A percentile compares a stretch with the other conserved stretches of the same genome.
Conservation (phyloP, 169 alveolate species). For the Fabrea salina region DNA sequence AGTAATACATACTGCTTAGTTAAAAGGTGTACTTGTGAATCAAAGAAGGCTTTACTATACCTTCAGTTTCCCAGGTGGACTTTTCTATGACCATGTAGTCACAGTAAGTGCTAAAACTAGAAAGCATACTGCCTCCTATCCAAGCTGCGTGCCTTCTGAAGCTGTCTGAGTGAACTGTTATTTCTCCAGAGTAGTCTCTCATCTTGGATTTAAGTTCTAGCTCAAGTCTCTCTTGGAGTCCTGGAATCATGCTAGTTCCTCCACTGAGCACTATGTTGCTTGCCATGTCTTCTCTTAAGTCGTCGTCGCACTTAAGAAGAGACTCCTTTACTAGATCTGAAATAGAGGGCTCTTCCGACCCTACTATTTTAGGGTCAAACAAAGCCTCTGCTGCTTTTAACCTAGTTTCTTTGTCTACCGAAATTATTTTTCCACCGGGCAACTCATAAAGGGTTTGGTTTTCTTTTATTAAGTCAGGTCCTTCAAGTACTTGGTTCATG, state of each 20-base stretch:
- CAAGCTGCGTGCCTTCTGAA: constrained; percentile 66
- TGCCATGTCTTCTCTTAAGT: constrained; percentile 52
- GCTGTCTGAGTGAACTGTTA: constrained; percentile 57
- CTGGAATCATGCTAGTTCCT: constrained; percentile 65
- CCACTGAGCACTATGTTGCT: constrained; percentile 67
- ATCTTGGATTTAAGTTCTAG: constrained; percentile 49
- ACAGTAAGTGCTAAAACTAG: constrained; percentile 52
- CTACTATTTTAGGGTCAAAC: constrained; percentile 57
- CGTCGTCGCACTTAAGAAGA: constrained; percentile 54
- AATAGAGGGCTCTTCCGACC: constrained; percentile 36
- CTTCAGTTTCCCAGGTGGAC: constrained; percentile 11
- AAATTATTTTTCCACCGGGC: constrained; percentile 67
- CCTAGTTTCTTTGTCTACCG: constrained; percentile 50
- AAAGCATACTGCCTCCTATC: constrained; percentile 75
- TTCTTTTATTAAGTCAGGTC: constrained; percentile 42
- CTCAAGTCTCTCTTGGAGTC: constrained; percentile 66
- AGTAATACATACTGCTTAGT: background rate
- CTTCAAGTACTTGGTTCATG: constrained; percentile 36
- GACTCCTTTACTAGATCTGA: constrained; percentile 49
- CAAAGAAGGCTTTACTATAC: constrained; percentile 4
- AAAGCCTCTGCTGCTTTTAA: constrained; percentile 63
- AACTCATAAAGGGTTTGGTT: constrained; percentile 64
- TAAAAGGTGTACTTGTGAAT: constrained; percentile 29
- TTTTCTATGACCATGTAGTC: constrained; percentile 33
- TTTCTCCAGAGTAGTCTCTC: constrained; percentile 44